A percentile compares a stretch with the other conserved stretches of the same genome.
Evolutionary conservation across 768 basidiomycete species (phyloP).

Genomic region (Xerocomellus amylosporus): DNA sequence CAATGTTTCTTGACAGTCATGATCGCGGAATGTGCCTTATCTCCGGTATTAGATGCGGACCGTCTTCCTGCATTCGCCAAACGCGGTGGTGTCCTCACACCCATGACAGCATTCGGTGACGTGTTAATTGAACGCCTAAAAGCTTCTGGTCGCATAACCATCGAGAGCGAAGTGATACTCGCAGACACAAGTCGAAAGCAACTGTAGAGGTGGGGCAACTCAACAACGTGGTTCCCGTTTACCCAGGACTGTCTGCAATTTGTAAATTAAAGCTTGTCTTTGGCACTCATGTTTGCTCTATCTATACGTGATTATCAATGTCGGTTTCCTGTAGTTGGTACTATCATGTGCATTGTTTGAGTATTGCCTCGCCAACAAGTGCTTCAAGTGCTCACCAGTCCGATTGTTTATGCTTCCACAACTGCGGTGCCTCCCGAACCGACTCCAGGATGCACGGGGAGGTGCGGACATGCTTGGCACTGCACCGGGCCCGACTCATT

Average conservation of each 20-base stretch:
- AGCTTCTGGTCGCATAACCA: conserved; percentile 52
- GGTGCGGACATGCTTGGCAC: conserved; percentile 6
- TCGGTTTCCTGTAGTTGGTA: neutral
- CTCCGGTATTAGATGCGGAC: conserved; percentile 54
- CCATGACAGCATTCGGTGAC: conserved; percentile 79
- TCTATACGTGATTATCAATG: neutral
- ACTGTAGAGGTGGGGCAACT: conserved; percentile 1
- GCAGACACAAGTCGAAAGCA: conserved; percentile 9
- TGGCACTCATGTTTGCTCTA: neutral
- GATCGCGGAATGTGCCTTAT: conserved; percentile 77
- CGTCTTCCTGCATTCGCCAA: conserved; percentile 56
- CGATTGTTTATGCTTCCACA: conserved; percentile 6
- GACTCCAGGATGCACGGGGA: conserved; percentile 3
- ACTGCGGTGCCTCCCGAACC: conserved; percentile 7
- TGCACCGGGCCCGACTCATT: conserved; percentile 17
- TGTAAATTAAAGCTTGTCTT: neutral
- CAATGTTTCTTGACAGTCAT: conserved; percentile 47
- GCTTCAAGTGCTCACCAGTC: neutral
- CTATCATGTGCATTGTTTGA: neutral
- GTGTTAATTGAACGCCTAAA: conserved; percentile 67
- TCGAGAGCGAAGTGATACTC: conserved; percentile 48
- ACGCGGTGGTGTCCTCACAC: conserved; percentile 79
- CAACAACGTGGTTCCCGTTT: neutral
- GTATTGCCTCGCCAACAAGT: conserved; percentile 2
- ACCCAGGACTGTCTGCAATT: neutral